These are phyloP conservation scores for Pelargonium citronellum DNA, from an alignment of 441 rosid species.

Conservation along the genomic window DNA sequence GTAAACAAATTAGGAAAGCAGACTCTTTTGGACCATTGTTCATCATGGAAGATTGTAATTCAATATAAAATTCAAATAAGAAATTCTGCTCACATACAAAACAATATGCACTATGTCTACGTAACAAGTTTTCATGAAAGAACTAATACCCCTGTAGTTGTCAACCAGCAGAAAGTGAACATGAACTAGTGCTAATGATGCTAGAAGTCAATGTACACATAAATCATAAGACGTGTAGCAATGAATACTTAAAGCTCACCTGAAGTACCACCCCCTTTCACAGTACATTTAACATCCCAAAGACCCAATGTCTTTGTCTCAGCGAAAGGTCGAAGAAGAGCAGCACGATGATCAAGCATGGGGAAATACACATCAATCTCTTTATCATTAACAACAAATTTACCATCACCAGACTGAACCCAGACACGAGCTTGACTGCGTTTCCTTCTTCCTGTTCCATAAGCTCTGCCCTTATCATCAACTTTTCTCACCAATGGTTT, in stretches of 20 bases:
- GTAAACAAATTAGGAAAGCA: too few relatives aligned
- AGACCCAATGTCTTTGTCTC: conserved; percentile 94
- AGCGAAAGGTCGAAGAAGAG: conserved; percentile 78
- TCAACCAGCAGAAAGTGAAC: neutral
- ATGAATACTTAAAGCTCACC: conserved; percentile 37
- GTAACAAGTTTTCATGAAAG: neutral
- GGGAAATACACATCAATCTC: conserved; percentile 82
- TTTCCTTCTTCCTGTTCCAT: conserved; percentile 94
- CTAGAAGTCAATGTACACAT: neutral
- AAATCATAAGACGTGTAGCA: neutral
- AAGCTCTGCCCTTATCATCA: conserved; percentile 81
- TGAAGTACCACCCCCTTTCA: conserved; percentile 84
- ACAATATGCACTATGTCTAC: neutral
- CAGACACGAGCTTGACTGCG: conserved; percentile 88
- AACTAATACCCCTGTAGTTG: neutral
- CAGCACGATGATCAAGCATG: conserved; percentile 86
- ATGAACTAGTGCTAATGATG: neutral
- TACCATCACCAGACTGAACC: conserved; percentile 78
- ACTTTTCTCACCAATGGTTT: conserved; percentile 75
- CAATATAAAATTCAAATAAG: neutral
- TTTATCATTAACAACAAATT: conserved; percentile 65
- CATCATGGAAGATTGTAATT: too few relatives aligned
- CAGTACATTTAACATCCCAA: conserved; percentile 81
- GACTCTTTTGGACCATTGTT: too few relatives aligned
- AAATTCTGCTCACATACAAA: neutral